Percentiles rank a stretch among this genome's conserved stretches.
Conservation (phyloP, 2,329 filamentous ascomycete genomes). For the Botrytis elliptica region DNA sequence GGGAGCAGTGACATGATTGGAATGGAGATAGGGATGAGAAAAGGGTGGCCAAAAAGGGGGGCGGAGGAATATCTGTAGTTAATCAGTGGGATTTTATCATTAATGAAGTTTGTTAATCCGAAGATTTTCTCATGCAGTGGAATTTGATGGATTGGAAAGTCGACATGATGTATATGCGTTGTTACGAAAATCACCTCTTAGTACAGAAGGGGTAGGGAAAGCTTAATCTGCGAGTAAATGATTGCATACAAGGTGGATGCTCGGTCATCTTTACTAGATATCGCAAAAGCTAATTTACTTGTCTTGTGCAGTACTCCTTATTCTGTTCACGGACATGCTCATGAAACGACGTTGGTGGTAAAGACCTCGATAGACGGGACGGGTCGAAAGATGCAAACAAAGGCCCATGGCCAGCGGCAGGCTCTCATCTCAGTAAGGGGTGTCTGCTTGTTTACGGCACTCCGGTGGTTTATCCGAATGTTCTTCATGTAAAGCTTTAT, state of each 20-base stretch:
- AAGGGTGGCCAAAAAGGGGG: background rate
- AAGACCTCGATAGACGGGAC: background rate
- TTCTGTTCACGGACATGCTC: background rate
- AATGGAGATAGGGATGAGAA: background rate
- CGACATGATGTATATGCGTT: no score
- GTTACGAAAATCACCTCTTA: no score
- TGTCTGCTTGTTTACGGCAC: background rate
- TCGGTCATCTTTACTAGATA: background rate
- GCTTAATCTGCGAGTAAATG: no score
- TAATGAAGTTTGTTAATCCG: background rate
- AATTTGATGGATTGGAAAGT: no score
- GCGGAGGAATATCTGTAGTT: background rate
- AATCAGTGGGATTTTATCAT: background rate
- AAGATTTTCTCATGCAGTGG: background rate
- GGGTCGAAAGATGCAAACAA: background rate
- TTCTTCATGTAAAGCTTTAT: background rate
- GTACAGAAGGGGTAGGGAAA: no score
- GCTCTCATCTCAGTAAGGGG: background rate
- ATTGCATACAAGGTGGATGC: no score
- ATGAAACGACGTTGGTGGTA: background rate
- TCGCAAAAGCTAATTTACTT: background rate
- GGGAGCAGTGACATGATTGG: background rate
- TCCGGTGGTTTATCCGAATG: background rate
- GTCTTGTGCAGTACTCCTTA: background rate
- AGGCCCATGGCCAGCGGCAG: background rate